phyloP scores from a whole-genome alignment of 805 yeast species.

The Saccharomycopsis sp. region DNA sequence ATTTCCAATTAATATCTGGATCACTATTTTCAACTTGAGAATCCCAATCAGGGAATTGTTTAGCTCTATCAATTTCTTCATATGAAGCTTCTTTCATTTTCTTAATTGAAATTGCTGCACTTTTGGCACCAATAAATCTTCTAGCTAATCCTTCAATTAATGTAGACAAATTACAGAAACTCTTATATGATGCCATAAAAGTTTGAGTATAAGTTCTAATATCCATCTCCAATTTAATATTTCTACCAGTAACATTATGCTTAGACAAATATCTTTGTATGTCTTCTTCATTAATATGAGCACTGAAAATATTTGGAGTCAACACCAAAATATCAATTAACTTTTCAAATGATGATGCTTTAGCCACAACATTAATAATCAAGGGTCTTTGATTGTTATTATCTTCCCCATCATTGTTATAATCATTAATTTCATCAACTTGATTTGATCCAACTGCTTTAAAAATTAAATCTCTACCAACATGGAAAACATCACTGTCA shows the following conservation, averaged over 20 bases:
- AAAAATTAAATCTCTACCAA: conserved; percentile 50
- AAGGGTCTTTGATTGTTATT: conserved; percentile 27
- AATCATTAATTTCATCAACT: conserved; percentile 27
- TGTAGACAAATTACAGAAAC: conserved; percentile 52
- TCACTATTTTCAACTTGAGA: conserved; percentile 30
- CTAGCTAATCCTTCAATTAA: conserved; percentile 46
- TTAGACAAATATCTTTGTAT: conserved; percentile 33
- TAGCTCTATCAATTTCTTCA: conserved; percentile 26
- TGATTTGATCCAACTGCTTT: conserved; percentile 35
- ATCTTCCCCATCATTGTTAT: conserved; percentile 24
- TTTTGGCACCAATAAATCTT: conserved; percentile 55
- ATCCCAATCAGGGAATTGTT: conserved; percentile 57
- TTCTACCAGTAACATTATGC: conserved; percentile 10
- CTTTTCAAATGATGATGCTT: conserved; percentile 67
- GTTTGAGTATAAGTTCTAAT: conserved; percentile 58
- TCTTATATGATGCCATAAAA: conserved; percentile 61
- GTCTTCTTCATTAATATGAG: conserved; percentile 36
- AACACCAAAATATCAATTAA: conserved; percentile 73
- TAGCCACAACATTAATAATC: conserved; percentile 42
- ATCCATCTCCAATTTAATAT: conserved; percentile 47
- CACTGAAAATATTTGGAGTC: conserved; percentile 56
- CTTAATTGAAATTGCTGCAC: conserved; percentile 51
- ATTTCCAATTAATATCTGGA: conserved; percentile 52
- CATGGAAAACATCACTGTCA: conserved; percentile 49
- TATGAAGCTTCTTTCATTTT: conserved; percentile 26